phyloP scores from a whole-genome alignment of 352 stramenopile species.

The Pythium myriotylum region DNA sequence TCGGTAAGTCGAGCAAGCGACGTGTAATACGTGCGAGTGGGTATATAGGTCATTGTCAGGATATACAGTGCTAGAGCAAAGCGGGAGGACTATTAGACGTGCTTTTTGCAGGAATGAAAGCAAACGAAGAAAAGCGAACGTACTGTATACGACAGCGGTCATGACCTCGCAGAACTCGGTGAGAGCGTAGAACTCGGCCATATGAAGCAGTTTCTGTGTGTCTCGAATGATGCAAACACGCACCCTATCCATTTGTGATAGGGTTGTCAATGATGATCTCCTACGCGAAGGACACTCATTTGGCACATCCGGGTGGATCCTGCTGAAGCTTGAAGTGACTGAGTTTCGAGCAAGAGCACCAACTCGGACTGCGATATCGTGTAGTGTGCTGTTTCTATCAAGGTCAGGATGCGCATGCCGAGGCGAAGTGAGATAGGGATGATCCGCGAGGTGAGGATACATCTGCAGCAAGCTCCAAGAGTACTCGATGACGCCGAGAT shows the following conservation, averaged over 20 bases:
- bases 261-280: not conserved
- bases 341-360: too few relatives aligned
- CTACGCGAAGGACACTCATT: too few relatives aligned
- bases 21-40: slow-evolving; percentile 31
- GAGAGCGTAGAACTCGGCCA: slow-evolving; percentile 31
- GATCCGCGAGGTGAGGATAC: too few relatives aligned
- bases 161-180: slow-evolving; percentile 35
- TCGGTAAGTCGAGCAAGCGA: slow-evolving; percentile 21
- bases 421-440: too few relatives aligned
- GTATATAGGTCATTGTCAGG: slow-evolving; percentile 24
- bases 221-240: slow-evolving; percentile 11
- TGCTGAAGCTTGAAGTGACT: not conserved
- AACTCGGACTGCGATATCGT: too few relatives aligned
- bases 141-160: slow-evolving; percentile 12
- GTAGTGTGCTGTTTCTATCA: too few relatives aligned
- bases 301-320: not conserved
- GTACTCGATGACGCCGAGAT: too few relatives aligned
- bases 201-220: slow-evolving; percentile 33
- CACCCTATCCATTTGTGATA: not conserved
- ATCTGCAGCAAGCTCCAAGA: too few relatives aligned
- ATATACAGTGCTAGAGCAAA: slow-evolving; percentile 22
- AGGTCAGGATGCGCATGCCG: too few relatives aligned
- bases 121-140: not conserved
- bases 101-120: too few relatives aligned
- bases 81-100: too few relatives aligned